Evolutionary conservation across 768 basidiomycete species (phyloP).

Genomic region (Mrakia blollopis): DNA sequence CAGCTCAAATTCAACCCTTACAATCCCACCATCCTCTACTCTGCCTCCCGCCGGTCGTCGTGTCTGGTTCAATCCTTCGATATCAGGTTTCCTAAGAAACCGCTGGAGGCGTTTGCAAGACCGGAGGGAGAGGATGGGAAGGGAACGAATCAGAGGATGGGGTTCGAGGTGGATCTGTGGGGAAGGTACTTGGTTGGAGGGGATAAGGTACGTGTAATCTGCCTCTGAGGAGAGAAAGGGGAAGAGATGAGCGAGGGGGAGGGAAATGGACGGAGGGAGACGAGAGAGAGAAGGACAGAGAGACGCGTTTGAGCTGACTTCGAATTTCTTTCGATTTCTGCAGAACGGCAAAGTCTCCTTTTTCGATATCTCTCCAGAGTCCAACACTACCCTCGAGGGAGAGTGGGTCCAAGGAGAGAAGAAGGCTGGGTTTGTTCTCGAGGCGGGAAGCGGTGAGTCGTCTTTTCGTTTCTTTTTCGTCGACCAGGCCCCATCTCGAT

Average conservation of each 20-base stretch:
- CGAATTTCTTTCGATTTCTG: neutral
- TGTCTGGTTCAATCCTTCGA: conserved; percentile 69
- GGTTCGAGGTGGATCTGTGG: conserved; percentile 69
- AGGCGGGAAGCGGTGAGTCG: neutral
- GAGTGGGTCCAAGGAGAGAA: neutral
- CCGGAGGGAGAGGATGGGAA: conserved; percentile 38
- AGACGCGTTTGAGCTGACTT: neutral
- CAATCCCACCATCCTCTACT: conserved; percentile 67
- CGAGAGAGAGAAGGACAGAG: neutral
- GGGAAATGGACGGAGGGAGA: neutral
- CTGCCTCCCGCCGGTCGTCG: conserved; percentile 64
- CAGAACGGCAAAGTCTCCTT: conserved; percentile 60
- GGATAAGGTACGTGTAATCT: conserved; percentile 55
- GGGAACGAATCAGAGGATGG: conserved; percentile 68
- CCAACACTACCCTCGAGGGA: neutral
- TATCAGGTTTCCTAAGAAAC: conserved; percentile 54
- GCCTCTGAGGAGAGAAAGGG: too few relatives aligned
- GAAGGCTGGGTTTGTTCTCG: conserved; percentile 4
- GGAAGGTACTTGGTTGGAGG: conserved; percentile 65
- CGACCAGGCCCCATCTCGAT: too few relatives aligned
- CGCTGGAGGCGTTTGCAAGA: conserved; percentile 42
- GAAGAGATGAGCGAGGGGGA: too few relatives aligned
- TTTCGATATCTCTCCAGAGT: conserved; percentile 48
- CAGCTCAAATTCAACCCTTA: conserved; percentile 74
- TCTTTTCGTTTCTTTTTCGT: neutral